These are phyloP conservation scores for Phytophthora chlamydospora DNA, from an alignment of 352 stramenopile genomes.

Conservation along the genomic window DNA sequence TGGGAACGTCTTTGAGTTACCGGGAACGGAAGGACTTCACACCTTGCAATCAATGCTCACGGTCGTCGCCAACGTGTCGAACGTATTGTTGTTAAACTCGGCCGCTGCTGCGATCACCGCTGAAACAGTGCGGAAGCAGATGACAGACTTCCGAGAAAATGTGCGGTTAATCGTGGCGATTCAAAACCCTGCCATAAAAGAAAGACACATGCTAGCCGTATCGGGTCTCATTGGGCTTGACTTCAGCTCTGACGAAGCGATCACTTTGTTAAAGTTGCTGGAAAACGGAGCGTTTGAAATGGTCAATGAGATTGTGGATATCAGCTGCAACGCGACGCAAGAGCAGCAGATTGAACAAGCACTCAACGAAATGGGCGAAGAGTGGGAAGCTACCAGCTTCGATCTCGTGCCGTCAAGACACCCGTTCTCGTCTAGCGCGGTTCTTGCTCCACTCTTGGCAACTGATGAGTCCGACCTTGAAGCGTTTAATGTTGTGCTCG, in stretches of 20 bases:
- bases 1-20: constrained; percentile 69
- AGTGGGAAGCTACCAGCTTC: constrained; percentile 58
- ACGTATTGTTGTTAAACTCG: constrained; percentile 59
- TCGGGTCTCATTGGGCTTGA: constrained; percentile 52
- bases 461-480: constrained; percentile 1
- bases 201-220: constrained; percentile 67
- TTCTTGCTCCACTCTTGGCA: constrained; percentile 8
- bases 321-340: constrained; percentile 69
- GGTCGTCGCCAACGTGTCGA: constrained; percentile 58
- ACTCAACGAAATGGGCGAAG: constrained; percentile 46
- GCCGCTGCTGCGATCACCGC: constrained; percentile 66
- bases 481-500: constrained; percentile 27
- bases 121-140: constrained; percentile 81
- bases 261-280: constrained; percentile 76
- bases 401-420: constrained; percentile 43
- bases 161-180: constrained; percentile 68
- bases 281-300: constrained; percentile 73
- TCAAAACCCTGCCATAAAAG: constrained; percentile 68
- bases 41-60: constrained; percentile 63
- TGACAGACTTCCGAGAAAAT: constrained; percentile 77
- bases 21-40: constrained; percentile 54
- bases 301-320: constrained; percentile 53
- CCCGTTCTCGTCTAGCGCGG: constrained; percentile 8
- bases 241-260: constrained; percentile 54
- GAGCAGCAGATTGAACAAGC: constrained; percentile 69